Percentiles rank a stretch among this genome's conserved stretches.
Evolutionary conservation across 176 grass and related monocot species (phyloP).

Genomic region (Aegilops longissima): DNA sequence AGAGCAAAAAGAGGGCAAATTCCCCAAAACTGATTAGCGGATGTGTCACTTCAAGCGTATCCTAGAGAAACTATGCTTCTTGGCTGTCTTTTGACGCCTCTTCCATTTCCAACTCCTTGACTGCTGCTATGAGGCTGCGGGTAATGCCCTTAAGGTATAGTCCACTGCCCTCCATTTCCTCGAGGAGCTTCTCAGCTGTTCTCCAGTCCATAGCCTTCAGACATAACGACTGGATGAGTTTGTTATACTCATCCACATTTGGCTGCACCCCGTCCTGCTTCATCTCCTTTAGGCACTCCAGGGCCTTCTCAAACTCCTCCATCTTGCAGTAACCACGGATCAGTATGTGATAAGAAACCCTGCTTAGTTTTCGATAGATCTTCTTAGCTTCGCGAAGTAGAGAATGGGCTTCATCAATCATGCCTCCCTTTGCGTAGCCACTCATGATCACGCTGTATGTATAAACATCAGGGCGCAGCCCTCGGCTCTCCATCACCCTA

Average conservation of each 20-base stretch:
- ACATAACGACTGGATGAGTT: constrained; percentile 86
- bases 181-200: constrained; percentile 69
- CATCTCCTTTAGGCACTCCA: constrained; percentile 90
- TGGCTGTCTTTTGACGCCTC: constrained; percentile 45
- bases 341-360: constrained; percentile 71
- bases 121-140: constrained; percentile 76
- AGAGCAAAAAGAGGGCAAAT: constrained; percentile 17
- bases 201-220: constrained; percentile 88
- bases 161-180: constrained; percentile 73
- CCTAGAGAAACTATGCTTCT: constrained; percentile 54
- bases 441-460: constrained; percentile 91
- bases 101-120: constrained; percentile 84
- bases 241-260: constrained; percentile 88
- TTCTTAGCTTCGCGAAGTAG: constrained; percentile 70
- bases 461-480: constrained; percentile 75
- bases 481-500: constrained; percentile 66
- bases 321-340: constrained; percentile 97
- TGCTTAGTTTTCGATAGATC: constrained; percentile 59
- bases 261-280: constrained; percentile 77
- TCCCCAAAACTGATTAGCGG: constrained; percentile 33
- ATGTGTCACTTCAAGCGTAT: neutral
- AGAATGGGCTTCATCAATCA: constrained; percentile 81
- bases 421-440: constrained; percentile 69
- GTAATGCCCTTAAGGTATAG: constrained; percentile 60
- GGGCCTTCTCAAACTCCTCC: constrained; percentile 83